A percentile compares a stretch with the other conserved stretches of the same genome.
phyloP scores from a whole-genome alignment of 345 rosid genomes.

The Pistacia vera region DNA sequence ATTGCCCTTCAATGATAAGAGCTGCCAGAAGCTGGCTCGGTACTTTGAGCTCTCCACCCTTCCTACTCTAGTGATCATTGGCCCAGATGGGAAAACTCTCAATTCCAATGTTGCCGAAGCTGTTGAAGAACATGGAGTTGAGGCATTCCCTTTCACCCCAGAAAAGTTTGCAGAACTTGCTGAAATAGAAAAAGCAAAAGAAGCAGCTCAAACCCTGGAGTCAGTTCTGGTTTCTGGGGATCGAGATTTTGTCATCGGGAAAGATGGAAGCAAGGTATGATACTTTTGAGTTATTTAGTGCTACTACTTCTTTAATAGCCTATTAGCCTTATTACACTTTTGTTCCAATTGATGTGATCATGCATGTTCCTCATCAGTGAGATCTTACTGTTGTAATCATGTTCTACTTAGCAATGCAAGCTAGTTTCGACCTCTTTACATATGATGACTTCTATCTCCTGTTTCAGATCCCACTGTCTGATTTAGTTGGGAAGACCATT shows the following conservation, averaged over 20 bases:
- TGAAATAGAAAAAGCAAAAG: conserved; percentile 50
- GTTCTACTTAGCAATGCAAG: neutral
- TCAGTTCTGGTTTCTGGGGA: conserved; percentile 62
- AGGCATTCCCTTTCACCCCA: conserved; percentile 70
- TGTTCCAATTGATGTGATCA: no score
- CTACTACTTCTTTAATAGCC: neutral
- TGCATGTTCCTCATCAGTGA: neutral
- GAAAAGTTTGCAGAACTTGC: conserved; percentile 64
- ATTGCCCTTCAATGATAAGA: conserved; percentile 59
- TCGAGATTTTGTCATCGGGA: conserved; percentile 56
- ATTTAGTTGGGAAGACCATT: conserved; percentile 64
- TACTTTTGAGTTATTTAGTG: neutral
- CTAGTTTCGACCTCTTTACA: neutral
- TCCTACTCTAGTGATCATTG: conserved; percentile 66
- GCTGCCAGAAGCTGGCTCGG: conserved; percentile 44
- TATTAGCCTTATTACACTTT: neutral
- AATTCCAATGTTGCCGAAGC: conserved; percentile 58
- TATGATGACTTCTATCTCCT: neutral
- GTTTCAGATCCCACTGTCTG: conserved; percentile 53
- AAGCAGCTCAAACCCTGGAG: conserved; percentile 60
- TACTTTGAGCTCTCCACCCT: conserved; percentile 55
- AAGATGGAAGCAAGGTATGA: conserved; percentile 57
- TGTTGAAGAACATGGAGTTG: conserved; percentile 57
- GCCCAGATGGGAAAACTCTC: conserved; percentile 70
- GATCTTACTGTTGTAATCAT: neutral